These are phyloP conservation scores for Cyberlindnera euphorbiae DNA, from an alignment of 805 yeast genomes.

Conservation along the genomic window DNA sequence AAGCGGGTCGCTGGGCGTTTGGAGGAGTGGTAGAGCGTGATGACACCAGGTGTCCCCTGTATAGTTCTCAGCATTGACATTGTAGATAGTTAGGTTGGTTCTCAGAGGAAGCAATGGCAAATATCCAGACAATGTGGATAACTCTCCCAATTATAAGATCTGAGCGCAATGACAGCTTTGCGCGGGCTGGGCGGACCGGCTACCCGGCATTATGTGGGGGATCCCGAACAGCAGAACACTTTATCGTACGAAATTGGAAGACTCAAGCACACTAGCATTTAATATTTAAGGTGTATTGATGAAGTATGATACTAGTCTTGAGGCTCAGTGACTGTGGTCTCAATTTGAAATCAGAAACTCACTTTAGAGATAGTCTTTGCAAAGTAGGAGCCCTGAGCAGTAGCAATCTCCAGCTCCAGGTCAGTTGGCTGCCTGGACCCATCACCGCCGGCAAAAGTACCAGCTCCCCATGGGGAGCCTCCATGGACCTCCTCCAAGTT, in stretches of 20 bases:
- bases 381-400: constrained; percentile 48
- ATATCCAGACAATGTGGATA: too few species aligned
- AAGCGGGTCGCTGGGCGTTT: constrained; percentile 15
- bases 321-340: too few species aligned
- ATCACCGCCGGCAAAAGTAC: constrained; percentile 68
- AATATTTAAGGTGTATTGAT: not conserved
- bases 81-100: too few species aligned
- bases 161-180: too few species aligned
- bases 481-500: constrained; percentile 68
- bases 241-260: too few species aligned
- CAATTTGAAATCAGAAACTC: too few species aligned
- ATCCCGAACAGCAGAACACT: too few species aligned
- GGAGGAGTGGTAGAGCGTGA: constrained; percentile 36
- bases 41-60: constrained; percentile 40
- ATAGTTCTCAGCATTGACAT: constrained; percentile 48
- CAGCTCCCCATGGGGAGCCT: constrained; percentile 85
- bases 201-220: too few species aligned
- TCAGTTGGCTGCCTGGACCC: constrained; percentile 64
- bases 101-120: too few species aligned
- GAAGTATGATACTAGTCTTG: not conserved
- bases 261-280: too few species aligned
- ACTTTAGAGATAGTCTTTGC: constrained; percentile 8
- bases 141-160: too few species aligned
- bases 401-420: constrained; percentile 58
- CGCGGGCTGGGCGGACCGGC: too few species aligned